phyloP scores from a whole-genome alignment of 2,329 filamentous ascomycete species.

The Metarhizium album region DNA sequence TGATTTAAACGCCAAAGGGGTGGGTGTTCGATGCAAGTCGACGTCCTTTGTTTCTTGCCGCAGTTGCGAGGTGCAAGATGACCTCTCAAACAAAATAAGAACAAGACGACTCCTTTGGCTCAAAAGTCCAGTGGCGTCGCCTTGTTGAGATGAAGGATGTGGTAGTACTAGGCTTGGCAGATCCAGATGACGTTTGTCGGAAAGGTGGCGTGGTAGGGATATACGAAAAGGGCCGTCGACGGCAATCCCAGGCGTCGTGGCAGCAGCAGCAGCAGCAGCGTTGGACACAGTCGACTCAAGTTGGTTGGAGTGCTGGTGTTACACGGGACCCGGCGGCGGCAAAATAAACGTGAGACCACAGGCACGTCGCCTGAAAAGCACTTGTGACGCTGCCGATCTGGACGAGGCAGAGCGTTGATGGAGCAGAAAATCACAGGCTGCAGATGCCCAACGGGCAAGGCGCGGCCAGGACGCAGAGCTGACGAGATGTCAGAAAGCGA shows the following conservation, averaged over 20 bases:
- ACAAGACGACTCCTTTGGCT: neutral
- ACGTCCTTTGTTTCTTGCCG: neutral
- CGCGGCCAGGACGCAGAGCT: conserved; percentile 1
- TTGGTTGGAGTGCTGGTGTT: neutral
- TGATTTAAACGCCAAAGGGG: neutral
- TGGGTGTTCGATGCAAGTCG: neutral
- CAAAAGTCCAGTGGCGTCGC: conserved; percentile 4
- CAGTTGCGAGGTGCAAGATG: neutral
- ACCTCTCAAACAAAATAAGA: neutral
- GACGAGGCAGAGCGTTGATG: neutral
- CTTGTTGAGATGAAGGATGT: conserved; percentile 3
- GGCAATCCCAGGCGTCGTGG: neutral
- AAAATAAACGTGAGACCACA: conserved; percentile 6
- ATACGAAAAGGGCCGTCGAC: conserved; percentile 6
- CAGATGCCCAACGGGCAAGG: conserved; percentile 3
- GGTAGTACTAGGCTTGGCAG: conserved; percentile 11
- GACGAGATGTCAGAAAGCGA: neutral
- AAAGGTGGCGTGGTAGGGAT: conserved; percentile 10
- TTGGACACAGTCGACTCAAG: neutral
- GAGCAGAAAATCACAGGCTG: neutral
- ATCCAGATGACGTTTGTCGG: conserved; percentile 13
- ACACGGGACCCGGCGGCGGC: neutral
- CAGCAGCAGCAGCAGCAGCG: neutral
- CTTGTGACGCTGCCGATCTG: conserved; percentile 6
- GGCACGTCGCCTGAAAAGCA: neutral